Percentiles rank a stretch among this genome's conserved stretches.
phyloP scores from a whole-genome alignment of 163 green algal genomes.

The Scenedesmus sp. region DNA sequence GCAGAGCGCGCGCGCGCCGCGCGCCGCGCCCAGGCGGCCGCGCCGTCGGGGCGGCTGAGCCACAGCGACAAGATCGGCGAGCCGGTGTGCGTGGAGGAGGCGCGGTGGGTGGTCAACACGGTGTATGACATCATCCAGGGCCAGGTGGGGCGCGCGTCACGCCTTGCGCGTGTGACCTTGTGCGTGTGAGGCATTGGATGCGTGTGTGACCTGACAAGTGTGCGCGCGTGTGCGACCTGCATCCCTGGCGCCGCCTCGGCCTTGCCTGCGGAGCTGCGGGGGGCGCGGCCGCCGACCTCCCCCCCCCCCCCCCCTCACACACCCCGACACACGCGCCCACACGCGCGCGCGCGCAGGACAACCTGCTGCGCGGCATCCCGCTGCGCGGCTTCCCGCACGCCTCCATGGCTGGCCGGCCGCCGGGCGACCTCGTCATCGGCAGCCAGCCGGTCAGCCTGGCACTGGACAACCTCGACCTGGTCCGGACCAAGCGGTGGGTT shows the following conservation, averaged over 20 bases:
- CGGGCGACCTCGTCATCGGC: slow-evolving; percentile 76
- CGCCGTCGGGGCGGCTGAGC: slow-evolving; percentile 47
- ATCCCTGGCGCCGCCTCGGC: too few species aligned
- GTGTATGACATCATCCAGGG: slow-evolving; percentile 29
- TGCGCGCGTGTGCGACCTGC: too few species aligned
- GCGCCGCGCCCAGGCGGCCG: too few species aligned
- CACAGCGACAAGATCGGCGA: slow-evolving; percentile 90
- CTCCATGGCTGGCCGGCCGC: neutral
- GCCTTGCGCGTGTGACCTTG: too few species aligned
- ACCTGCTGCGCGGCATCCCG: neutral
- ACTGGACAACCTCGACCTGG: slow-evolving; percentile 69
- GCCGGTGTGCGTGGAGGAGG: slow-evolving; percentile 67
- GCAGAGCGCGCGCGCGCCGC: too few species aligned
- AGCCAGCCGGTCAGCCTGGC: slow-evolving; percentile 95
- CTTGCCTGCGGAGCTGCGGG: too few species aligned
- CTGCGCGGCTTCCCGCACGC: slow-evolving; percentile 19
- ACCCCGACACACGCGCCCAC: neutral
- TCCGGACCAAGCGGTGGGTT: slow-evolving; percentile 66
- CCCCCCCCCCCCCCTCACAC: too few species aligned
- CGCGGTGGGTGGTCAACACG: slow-evolving; percentile 21
- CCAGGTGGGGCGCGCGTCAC: slow-evolving; percentile 35
- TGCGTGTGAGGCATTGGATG: too few species aligned
- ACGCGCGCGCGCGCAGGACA: slow-evolving; percentile 8
- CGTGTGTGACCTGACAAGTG: too few species aligned
- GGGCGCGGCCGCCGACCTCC: too few species aligned